Percentiles rank a stretch among this genome's conserved stretches.
Evolutionary conservation across 768 basidiomycete genomes (phyloP).

Genomic region (Crepidotus variabilis): DNA sequence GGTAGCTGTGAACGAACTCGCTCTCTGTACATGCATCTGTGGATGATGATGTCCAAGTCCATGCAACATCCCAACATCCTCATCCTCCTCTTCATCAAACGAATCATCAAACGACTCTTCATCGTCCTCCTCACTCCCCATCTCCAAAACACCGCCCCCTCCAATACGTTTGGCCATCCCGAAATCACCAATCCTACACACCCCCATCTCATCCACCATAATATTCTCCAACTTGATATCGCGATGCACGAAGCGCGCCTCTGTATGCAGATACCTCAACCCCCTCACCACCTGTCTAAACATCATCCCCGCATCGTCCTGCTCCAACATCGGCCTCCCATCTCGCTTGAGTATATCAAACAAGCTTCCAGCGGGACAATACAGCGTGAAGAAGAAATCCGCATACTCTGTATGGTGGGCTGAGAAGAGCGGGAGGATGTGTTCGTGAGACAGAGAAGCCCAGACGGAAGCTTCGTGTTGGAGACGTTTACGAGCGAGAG

Average conservation of each 20-base stretch:
- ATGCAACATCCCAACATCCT: too few species aligned
- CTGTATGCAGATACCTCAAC: slow-evolving; percentile 78
- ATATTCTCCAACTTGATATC: slow-evolving; percentile 98
- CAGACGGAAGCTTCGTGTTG: slow-evolving; percentile 72
- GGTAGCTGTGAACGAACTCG: slow-evolving; percentile 14
- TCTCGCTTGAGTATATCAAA: slow-evolving; percentile 78
- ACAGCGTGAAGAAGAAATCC: slow-evolving; percentile 79
- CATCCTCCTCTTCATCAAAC: too few species aligned
- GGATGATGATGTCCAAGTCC: background rate
- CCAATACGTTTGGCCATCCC: slow-evolving; percentile 72
- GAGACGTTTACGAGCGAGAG: slow-evolving; percentile 49
- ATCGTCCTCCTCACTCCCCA: slow-evolving; percentile 22
- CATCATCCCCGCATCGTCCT: slow-evolving; percentile 80
- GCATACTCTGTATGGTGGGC: slow-evolving; percentile 54
- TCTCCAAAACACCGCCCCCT: slow-evolving; percentile 19
- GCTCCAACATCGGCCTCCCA: slow-evolving; percentile 61
- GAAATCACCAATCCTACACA: slow-evolving; percentile 86
- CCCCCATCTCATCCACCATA: slow-evolving; percentile 82
- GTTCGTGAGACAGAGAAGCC: slow-evolving; percentile 77
- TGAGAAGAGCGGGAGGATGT: slow-evolving; percentile 81
- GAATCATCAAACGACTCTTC: slow-evolving; percentile 29
- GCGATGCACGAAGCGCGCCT: slow-evolving; percentile 77
- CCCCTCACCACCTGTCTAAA: slow-evolving; percentile 85
- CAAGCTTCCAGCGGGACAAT: slow-evolving; percentile 82
- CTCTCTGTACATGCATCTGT: slow-evolving; percentile 12